Evolutionary conservation across 371 early-diverging fungal genomes (phyloP).

Genomic region (Nosema muscidifuracis): DNA sequence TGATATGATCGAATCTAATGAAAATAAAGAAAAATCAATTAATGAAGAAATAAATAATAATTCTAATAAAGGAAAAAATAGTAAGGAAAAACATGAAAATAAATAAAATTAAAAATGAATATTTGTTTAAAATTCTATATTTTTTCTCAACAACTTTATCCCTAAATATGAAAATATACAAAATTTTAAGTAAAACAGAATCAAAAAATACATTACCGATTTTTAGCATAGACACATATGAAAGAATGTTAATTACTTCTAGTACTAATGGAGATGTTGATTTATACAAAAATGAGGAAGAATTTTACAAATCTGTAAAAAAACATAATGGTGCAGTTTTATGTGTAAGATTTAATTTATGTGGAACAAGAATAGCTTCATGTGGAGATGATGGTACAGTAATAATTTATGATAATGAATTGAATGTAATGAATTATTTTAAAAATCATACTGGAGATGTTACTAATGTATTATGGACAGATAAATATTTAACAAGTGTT

Average conservation of each 20-base stretch:
- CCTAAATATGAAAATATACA: slow-evolving; percentile 41
- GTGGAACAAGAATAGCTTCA: slow-evolving; percentile 49
- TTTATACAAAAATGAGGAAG: slow-evolving; percentile 29
- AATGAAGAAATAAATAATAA: too few relatives aligned
- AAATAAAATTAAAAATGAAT: too few relatives aligned
- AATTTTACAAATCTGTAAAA: slow-evolving; percentile 19
- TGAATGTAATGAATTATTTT: background rate
- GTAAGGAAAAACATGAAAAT: too few relatives aligned
- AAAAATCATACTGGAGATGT: slow-evolving; percentile 44
- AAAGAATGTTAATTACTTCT: background rate
- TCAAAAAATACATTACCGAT: slow-evolving; percentile 44
- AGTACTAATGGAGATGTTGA: slow-evolving; percentile 47
- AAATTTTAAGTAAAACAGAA: slow-evolving; percentile 17
- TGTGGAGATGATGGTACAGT: slow-evolving; percentile 60
- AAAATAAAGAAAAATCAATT: too few relatives aligned
- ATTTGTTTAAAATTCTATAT: too few relatives aligned
- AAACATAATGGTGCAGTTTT: slow-evolving; percentile 59
- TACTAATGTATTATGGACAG: slow-evolving; percentile 41
- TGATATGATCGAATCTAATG: too few relatives aligned
- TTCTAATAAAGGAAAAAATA: too few relatives aligned
- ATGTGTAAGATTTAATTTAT: slow-evolving; percentile 47
- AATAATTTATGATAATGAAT: slow-evolving; percentile 39
- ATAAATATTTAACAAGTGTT: slow-evolving; percentile 47
- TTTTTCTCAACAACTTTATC: background rate
- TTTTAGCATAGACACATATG: slow-evolving; percentile 41